Base-by-base conservation (phyloP, 345 rosid species). In the Brassica incana region DNA sequence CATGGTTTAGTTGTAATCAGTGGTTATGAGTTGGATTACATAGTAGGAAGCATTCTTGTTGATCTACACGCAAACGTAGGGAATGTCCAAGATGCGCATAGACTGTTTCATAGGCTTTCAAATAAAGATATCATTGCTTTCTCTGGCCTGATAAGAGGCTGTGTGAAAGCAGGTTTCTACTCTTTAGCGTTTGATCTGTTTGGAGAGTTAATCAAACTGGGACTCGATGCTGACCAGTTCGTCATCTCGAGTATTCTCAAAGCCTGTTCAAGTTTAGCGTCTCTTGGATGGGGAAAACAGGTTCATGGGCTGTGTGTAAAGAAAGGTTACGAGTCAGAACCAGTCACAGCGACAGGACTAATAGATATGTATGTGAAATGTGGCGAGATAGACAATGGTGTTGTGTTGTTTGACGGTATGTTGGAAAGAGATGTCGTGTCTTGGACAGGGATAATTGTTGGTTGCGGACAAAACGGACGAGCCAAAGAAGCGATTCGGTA, bases 381-480 rank as follows among this genome's bases (percentile, higher is more conserved):
- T 80, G 94, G 94, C 32, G 88, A 88, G 76, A 87, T 90, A 61
- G 90, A 85, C 23, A 76, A 74, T 27, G 85, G 86, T 73, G 68
- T 92, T 80, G 78, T 71, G 74, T 75, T 90, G 33, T 92, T 90
- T 76, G 60, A 80, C 36, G 36, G 75, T 60, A 16, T 82, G 72
- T 58, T 54, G 43, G 89, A 84, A 8, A 85, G 86, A 77, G 97
- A 90, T 67, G 80, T 85, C 33, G 87, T 90, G 4, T 86, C 90
- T 74, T 90, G 94, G 94, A 88, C 97, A 23, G 88, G 88, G 69
- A 87, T 88, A 69, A 88, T 92, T 67, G 87, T 84, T 40, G 91
- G 94, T 11, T 90, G 91, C 64, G 90, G 90, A 33, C 97, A 90
- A 80, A 92, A 92, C 82, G 94, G 97, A 78, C 83, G 77, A 80